Base-by-base conservation (phyloP, 305 asterid species). In the Fraxinus latifolia region DNA sequence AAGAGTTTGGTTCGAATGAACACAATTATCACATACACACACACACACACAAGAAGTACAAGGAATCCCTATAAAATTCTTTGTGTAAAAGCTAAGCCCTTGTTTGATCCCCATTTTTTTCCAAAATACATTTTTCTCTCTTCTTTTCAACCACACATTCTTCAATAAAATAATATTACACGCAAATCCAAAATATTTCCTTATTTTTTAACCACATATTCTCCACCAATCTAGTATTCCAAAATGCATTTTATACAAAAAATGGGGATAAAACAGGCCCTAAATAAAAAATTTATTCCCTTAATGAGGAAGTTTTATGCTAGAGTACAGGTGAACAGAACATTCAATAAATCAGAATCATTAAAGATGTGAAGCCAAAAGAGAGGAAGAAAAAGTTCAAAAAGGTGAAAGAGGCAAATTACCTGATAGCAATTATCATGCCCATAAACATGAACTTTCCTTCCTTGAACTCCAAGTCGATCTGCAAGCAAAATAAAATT, bases 391-490 rank as follows among this genome's bases (percentile, higher is more conserved):
- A 27, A 68, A 29, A 5, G 23, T 23, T 62, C 6, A 9, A 60
- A 27, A 27, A 27, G 27, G n/a, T 27, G 75, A 23, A 81, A 81
- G 82, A 79, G 68, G 42, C 67, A 0, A 77, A 82, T 76, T 42
- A 95, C 99, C 91, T 94, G 98, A 81, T 81, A 83, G 87, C 90
- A 87, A 68, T 84, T 87, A 50, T 89, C 89, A 7, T 91, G 81
- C 81, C 97, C 98, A 39, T 89, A 88, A 15, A 83, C 77, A 75
- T 83, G 78, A 76, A 94, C 92, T 90, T 92, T 91, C 87, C 95
- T 94, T 83, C 99, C 99, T 86, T 95, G 99, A 90, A 95, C 92
- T 27, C 99, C 99, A 32, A 95, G 91, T 21, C 91, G 79, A 86
- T 95, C 99, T 95, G 92, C 88, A 84, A 83, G 78, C 79, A 82